Base-by-base conservation (phyloP, 352 stramenopile species). In the Lagenidium sp. region DNA sequence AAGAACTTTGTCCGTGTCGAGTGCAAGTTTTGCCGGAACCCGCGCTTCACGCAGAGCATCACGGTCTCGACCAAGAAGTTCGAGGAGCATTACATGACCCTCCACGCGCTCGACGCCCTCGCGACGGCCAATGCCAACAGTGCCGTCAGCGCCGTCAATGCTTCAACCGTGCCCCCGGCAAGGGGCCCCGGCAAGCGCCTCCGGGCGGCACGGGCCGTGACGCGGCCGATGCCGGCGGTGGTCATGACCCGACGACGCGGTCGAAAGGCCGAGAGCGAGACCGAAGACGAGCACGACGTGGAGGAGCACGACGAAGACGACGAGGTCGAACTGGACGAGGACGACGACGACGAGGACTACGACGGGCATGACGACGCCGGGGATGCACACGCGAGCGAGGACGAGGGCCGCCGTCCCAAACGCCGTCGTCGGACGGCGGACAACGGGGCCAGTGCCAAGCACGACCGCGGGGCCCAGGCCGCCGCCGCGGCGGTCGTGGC, bases 51-150 rank as follows among this genome's bases (percentile, higher is more conserved):
- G 41, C 51, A 60, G 51, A 60, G 51, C 45, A 60, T 60, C 41
- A 54, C 51, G 23, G 51, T 60, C 31, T 60, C 51, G 30, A 60
- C 51, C 39, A 60, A 60, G 40, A 60, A 60, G 41, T 60, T 60
- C 31, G 51, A 60, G 30, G 51, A 60, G n/a, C 51, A 60, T 30
- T 60, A 60, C 45, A 53, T 50, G 39, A 54, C 44, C 40, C 40
- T 54, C 24, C 51, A 60, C 29, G 51, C 51, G 21, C 24, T 54
- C 6, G 44, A 60, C 20, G 44, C 51, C 15, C 18, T 54, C 20
- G 51, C 51, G 28, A 36, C 51, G 31, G 51, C 51, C 16, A 31
- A 53, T 21, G 38, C 44, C 15, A 50, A 42, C 30, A 53, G 53
- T 28, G 50, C n/a, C n/a, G n/a, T n/a, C n/a, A n/a, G n/a, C n/a